Conservation (phyloP, 2,329 filamentous ascomycete genomes). For the Drechslerella dactyloides region DNA sequence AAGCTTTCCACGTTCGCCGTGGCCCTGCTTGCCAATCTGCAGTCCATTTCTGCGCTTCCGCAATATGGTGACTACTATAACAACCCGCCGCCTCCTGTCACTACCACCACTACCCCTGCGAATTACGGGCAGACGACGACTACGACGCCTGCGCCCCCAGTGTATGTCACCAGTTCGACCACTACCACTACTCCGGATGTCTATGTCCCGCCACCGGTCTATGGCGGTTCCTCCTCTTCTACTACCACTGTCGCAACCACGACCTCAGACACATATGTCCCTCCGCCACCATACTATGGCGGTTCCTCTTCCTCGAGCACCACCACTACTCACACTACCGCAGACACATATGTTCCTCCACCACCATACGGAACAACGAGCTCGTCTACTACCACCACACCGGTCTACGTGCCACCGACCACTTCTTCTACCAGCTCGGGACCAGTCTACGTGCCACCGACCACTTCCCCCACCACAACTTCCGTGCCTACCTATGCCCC, state of each 20-base stretch:
- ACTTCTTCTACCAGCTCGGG: conserved; percentile 32
- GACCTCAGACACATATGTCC: no score
- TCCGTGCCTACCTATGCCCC: conserved; percentile 8
- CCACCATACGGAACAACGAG: conserved; percentile 12
- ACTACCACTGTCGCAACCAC: not conserved
- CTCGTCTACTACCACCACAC: conserved; percentile 16
- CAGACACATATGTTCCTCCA: conserved; percentile 7
- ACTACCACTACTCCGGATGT: not conserved
- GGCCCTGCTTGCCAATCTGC: conserved; percentile 16
- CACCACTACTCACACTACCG: not conserved
- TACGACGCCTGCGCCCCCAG: not conserved
- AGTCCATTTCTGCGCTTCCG: conserved; percentile 18
- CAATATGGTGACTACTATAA: conserved; percentile 22
- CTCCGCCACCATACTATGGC: conserved; percentile 9
- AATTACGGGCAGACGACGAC: conserved; percentile 8
- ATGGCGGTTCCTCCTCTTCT: not conserved
- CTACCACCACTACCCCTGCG: not conserved
- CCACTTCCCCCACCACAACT: conserved; percentile 11
- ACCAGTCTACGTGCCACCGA: conserved; percentile 8
- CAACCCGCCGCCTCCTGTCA: conserved; percentile 5
- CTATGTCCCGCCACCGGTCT: conserved; percentile 1
- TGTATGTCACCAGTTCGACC: not conserved
- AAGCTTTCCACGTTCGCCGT: conserved; percentile 24
- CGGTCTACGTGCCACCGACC: conserved; percentile 29
- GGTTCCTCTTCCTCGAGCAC: not conserved